Percentiles rank a stretch among this genome's conserved stretches.
These are phyloP conservation scores for Areca catechu DNA, from an alignment of 176 grass and related monocot genomes.

Conservation along the genomic window DNA sequence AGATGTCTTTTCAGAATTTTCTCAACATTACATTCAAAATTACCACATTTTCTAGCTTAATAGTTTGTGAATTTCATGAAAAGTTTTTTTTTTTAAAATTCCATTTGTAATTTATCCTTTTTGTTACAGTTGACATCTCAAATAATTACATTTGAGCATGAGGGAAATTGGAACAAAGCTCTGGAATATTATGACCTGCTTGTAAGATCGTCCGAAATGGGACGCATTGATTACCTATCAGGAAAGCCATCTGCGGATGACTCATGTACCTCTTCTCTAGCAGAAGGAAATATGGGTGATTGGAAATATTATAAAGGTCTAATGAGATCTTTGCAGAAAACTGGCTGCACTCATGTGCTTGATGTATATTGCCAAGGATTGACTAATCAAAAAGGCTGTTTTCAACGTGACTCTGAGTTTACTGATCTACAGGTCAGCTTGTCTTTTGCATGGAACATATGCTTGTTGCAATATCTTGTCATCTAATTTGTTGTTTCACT, in stretches of 20 bases:
- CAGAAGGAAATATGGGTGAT: conserved; percentile 35
- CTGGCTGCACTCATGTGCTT: conserved; percentile 89
- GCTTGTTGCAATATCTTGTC: too few species aligned
- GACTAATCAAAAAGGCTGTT: conserved; percentile 42
- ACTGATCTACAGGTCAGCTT: conserved; percentile 71
- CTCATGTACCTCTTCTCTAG: conserved; percentile 28
- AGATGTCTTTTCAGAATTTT: too few species aligned
- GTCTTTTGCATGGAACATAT: neutral
- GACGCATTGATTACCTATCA: conserved; percentile 18
- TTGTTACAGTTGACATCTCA: conserved; percentile 61
- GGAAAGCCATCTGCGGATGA: conserved; percentile 24
- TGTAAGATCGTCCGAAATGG: conserved; percentile 53
- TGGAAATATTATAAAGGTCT: conserved; percentile 87
- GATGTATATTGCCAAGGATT: conserved; percentile 88
- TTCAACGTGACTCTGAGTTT: conserved; percentile 75
- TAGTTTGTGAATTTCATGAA: too few species aligned
- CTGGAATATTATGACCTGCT: conserved; percentile 91
- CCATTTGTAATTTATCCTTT: neutral
- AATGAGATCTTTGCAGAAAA: conserved; percentile 94
- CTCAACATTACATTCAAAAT: too few species aligned
- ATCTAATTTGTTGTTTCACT: too few species aligned
- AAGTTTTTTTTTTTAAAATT: too few species aligned
- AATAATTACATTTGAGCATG: conserved; percentile 87
- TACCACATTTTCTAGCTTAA: too few species aligned
- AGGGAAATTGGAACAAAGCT: conserved; percentile 81